Evolutionary conservation across 352 stramenopile genomes (phyloP), one percentile per base, ranked within the genome.

Genomic region (Aphanomyces stellatus): DNA sequence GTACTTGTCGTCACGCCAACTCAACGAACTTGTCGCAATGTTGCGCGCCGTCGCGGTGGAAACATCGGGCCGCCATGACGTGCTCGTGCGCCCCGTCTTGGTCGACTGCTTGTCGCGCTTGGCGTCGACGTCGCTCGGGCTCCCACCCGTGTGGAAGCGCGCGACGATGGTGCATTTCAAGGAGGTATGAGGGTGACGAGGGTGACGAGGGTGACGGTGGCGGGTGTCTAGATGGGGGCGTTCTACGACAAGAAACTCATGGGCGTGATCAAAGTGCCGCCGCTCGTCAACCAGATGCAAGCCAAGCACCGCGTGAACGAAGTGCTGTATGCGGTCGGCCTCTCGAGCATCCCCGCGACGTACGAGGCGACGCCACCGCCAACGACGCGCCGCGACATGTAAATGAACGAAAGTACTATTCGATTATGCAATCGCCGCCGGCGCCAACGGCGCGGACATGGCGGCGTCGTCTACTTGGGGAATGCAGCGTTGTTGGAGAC

Each of bases 401-500:
- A n/a, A n/a, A n/a, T n/a, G n/a, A 46, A 46, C n/a, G 37, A 46
- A 46, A 46, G 13, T 19, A 46, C 30, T 13, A 22, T 53, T 53
- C 17, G 10, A 28, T 28, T 53, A 28, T 53, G 24, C 37, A 17
- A 8, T 43, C 37, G 42, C 5, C 42, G 42, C 8, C 7, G 19
- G n/a, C 19, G 25, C 25, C 13, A 10, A 27, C 17, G 30, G n/a
- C 30, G 8, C 17, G 7, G 11, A 4, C 28, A 41, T 43, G 51
- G 19, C 43, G 25, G 51, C 25, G 25, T 31, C 51, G 4, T 60
- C 71, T 88, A 94, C 75, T 93, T 93, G 51, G 88, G 88, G 71
- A 98, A 98, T 65, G 95, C 81, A 15, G 91, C 94, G 69, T 97
- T 96, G 82, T 99, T 99, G 72, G 90, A 98, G 75, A 99, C 79